phyloP scores from a whole-genome alignment of 257 asterid species.

The Echites panduratus region DNA sequence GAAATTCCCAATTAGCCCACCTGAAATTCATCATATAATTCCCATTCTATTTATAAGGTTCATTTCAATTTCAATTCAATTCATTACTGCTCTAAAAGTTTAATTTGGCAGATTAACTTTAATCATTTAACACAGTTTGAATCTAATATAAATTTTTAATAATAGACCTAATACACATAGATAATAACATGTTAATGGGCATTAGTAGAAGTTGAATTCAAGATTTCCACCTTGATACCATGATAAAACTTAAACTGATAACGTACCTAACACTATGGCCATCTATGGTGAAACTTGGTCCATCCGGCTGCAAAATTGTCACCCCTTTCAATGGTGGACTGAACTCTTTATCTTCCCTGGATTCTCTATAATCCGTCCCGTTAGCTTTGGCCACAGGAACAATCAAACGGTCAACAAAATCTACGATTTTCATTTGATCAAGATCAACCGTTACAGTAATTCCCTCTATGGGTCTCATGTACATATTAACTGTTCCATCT shows the following conservation, averaged over 20 bases:
- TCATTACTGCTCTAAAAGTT: too few relatives aligned
- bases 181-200: too few relatives aligned
- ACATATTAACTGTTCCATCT: conserved; percentile 56
- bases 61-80: too few relatives aligned
- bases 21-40: conserved; percentile 22
- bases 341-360: not conserved
- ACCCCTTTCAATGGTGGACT: not conserved
- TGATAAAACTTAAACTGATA: too few relatives aligned
- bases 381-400: conserved; percentile 59
- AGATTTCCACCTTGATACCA: too few relatives aligned
- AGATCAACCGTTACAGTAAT: conserved; percentile 52
- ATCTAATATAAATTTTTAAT: too few relatives aligned
- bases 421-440: conserved; percentile 46
- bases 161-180: too few relatives aligned
- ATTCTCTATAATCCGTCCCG: conserved; percentile 46
- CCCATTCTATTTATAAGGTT: too few relatives aligned
- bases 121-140: too few relatives aligned
- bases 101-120: too few relatives aligned
- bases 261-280: conserved; percentile 51
- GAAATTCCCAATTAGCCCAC: conserved; percentile 69
- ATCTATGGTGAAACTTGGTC: conserved; percentile 38
- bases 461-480: conserved; percentile 80
- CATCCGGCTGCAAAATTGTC: conserved; percentile 14
- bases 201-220: too few relatives aligned
- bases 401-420: conserved; percentile 34